A percentile compares a stretch with the other conserved stretches of the same genome.
phyloP scores from a whole-genome alignment of 2,329 filamentous ascomycete genomes.

The Ambrosiella beaveri region DNA sequence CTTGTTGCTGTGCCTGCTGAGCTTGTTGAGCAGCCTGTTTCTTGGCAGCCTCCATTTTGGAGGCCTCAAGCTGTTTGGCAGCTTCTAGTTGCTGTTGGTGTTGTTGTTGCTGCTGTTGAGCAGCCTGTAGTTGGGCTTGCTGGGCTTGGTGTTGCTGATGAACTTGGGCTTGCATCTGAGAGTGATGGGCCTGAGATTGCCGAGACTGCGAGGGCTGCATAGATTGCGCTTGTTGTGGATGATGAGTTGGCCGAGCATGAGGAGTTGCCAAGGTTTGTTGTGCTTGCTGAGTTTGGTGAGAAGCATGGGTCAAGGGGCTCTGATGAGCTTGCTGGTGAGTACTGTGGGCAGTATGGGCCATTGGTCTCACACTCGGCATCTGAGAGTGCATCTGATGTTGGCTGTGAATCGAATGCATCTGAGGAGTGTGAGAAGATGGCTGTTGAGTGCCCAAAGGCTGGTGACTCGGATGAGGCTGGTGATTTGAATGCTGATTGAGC shows the following conservation, averaged over 20 bases:
- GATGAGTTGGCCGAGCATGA: slow-evolving; percentile 14
- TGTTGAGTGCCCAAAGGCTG: slow-evolving; percentile 18
- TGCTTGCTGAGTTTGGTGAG: slow-evolving; percentile 12
- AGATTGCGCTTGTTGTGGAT: slow-evolving; percentile 14
- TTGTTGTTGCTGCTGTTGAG: slow-evolving; percentile 19
- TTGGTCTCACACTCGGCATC: slow-evolving; percentile 7
- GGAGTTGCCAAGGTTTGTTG: slow-evolving; percentile 12
- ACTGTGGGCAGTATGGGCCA: slow-evolving; percentile 7
- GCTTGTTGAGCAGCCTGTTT: not conserved
- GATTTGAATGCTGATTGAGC: slow-evolving; percentile 25
- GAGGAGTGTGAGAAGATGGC: slow-evolving; percentile 12
- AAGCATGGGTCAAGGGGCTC: slow-evolving; percentile 7
- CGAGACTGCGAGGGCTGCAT: slow-evolving; percentile 17
- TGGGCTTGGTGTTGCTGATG: not conserved
- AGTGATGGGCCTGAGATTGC: slow-evolving; percentile 14
- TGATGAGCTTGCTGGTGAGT: slow-evolving; percentile 11
- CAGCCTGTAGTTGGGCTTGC: slow-evolving; percentile 10
- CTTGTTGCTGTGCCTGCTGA: not conserved
- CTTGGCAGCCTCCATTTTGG: too few species aligned
- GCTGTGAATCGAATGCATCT: slow-evolving; percentile 8
- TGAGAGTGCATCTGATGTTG: slow-evolving; percentile 11
- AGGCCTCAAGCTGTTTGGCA: too few species aligned
- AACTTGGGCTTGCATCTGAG: not conserved
- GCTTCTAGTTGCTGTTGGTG: too few species aligned
- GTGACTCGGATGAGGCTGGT: slow-evolving; percentile 17